Evolutionary conservation across 768 basidiomycete species (phyloP).

Genomic region (Tricholoma sp.): DNA sequence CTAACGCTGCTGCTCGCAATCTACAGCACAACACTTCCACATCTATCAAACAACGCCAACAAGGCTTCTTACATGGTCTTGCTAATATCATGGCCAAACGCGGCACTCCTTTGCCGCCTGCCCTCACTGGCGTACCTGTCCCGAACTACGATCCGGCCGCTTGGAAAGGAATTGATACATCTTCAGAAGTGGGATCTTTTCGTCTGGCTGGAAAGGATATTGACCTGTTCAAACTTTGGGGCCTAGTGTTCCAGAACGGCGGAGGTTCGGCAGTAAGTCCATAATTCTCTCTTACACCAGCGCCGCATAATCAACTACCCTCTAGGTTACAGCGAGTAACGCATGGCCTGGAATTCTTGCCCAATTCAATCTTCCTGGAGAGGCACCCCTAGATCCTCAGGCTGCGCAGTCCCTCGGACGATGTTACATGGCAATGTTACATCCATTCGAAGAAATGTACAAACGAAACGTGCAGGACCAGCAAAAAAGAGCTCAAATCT

Average conservation of each 20-base stretch:
- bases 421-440: conserved; percentile 58
- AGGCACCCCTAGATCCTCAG: conserved; percentile 36
- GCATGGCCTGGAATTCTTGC: conserved; percentile 51
- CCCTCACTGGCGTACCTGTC: conserved; percentile 57
- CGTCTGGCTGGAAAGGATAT: conserved; percentile 71
- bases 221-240: conserved; percentile 73
- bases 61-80: conserved; percentile 55
- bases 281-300: conserved; percentile 6
- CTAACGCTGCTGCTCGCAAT: conserved; percentile 32
- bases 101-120: conserved; percentile 68
- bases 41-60: conserved; percentile 49
- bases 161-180: conserved; percentile 64
- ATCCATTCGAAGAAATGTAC: conserved; percentile 70
- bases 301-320: conserved; percentile 9
- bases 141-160: conserved; percentile 56
- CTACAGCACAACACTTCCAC: conserved; percentile 25
- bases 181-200: conserved; percentile 57
- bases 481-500: conserved; percentile 48
- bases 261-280: conserved; percentile 55
- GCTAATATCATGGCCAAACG: conserved; percentile 54
- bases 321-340: conserved; percentile 45
- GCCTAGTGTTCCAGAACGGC: conserved; percentile 52
- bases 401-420: conserved; percentile 49
- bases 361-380: conserved; percentile 60
- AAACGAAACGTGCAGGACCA: conserved; percentile 57